Percentiles rank a stretch among this genome's conserved stretches.
phyloP scores from a whole-genome alignment of 2,329 filamentous ascomycete genomes.

The Claviceps capensis region DNA sequence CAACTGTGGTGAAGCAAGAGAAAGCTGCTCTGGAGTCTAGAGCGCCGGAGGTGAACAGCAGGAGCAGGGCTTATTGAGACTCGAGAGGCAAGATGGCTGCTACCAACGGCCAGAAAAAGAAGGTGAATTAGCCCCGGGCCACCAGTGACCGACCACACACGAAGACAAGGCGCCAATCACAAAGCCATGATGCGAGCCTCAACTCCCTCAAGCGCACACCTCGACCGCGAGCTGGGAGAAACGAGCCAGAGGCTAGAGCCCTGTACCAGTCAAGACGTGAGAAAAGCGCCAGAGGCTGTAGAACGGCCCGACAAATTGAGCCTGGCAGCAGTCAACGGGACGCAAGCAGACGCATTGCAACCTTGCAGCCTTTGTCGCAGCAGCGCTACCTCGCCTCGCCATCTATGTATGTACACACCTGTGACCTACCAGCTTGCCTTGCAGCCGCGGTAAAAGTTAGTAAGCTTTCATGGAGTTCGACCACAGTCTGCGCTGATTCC shows the following conservation, averaged over 20 bases:
- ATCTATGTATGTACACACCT: background rate
- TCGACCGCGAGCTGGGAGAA: background rate
- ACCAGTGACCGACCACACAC: slow-evolving; percentile 1
- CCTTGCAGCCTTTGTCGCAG: background rate
- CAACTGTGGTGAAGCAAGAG: slow-evolving; percentile 1
- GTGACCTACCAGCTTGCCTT: background rate
- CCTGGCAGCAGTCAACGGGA: background rate
- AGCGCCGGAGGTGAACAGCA: background rate
- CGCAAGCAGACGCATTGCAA: no score
- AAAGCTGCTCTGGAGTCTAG: background rate
- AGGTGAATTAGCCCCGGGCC: slow-evolving; percentile 6
- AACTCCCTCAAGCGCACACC: background rate
- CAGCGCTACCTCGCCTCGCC: background rate
- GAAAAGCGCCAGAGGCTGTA: background rate
- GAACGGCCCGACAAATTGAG: background rate
- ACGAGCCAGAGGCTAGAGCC: background rate
- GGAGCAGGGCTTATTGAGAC: slow-evolving; percentile 1
- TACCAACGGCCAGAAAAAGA: slow-evolving; percentile 7
- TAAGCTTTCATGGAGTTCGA: background rate
- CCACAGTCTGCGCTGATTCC: slow-evolving; percentile 1
- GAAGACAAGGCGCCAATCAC: slow-evolving; percentile 6
- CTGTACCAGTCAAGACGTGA: background rate
- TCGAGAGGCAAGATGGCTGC: background rate
- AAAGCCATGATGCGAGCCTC: background rate
- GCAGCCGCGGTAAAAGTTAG: background rate